These are phyloP conservation scores for Curvularia hawaiiensis DNA, from an alignment of 2,329 filamentous ascomycete genomes.

Conservation along the genomic window DNA sequence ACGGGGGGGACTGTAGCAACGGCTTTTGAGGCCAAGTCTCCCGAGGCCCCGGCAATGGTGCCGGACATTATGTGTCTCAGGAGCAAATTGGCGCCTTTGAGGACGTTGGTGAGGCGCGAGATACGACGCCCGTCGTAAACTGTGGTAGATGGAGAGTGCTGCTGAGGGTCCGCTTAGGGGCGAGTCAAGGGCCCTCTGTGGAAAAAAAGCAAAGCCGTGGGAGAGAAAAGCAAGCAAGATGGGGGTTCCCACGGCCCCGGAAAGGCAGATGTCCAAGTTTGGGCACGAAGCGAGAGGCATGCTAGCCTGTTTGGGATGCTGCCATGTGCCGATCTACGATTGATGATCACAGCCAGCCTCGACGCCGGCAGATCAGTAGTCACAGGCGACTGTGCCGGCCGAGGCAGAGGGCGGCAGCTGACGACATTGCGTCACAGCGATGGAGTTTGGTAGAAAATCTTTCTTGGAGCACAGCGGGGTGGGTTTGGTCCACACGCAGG, in stretches of 20 bases:
- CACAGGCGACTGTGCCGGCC: not conserved
- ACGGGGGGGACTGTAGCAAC: slow-evolving; percentile 8
- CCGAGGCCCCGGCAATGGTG: not conserved
- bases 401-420: not conserved
- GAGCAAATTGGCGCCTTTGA: not conserved
- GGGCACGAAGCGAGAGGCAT: slow-evolving; percentile 2
- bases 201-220: not conserved
- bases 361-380: slow-evolving; percentile 1
- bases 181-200: not conserved
- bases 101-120: not conserved
- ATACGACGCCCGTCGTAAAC: not conserved
- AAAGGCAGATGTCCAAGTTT: not conserved
- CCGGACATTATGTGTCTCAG: not conserved
- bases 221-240: not conserved
- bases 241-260: not conserved
- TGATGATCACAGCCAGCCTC: not conserved
- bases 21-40: not conserved
- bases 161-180: not conserved
- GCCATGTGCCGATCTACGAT: slow-evolving; percentile 10
- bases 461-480: not conserved
- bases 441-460: not conserved
- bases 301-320: slow-evolving; percentile 1
- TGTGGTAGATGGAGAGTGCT: not conserved
- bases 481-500: not conserved
- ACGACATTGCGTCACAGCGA: not conserved